Percentiles rank a stretch among this genome's conserved stretches.
phyloP scores from a whole-genome alignment of 1,284 basidiomycete genomes.

The Boletellus deceptivus region DNA sequence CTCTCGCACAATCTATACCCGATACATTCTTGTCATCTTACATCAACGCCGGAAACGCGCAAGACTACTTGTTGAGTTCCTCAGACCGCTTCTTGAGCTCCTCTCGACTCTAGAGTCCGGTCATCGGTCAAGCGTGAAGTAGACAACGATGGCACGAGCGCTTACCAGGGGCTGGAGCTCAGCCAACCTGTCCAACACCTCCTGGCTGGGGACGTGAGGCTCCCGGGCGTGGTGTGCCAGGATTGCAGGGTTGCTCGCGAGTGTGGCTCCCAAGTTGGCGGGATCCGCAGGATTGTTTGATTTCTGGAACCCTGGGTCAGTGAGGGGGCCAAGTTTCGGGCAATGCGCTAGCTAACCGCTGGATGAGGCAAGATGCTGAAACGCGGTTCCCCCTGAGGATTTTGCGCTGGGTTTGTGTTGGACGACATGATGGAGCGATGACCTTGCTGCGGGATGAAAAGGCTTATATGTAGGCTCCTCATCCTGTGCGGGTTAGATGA shows the following conservation, averaged over 20 bases:
- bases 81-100: constrained; percentile 28
- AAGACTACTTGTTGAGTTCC: constrained; percentile 27
- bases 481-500: constrained; percentile 7
- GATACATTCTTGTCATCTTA: no score
- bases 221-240: constrained; percentile 44
- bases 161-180: no score
- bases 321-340: background rate
- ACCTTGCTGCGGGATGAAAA: no score
- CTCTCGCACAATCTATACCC: no score
- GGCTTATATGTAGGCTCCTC: no score
- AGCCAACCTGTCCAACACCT: constrained; percentile 29
- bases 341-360: constrained; percentile 38
- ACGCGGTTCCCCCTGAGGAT: constrained; percentile 28
- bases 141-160: no score
- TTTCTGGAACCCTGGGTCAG: constrained; percentile 34
- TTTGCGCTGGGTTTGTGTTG: constrained; percentile 4
- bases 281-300: constrained; percentile 50
- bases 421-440: constrained; percentile 14
- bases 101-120: constrained; percentile 19
- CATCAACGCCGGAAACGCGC: background rate
- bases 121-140: background rate
- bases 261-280: constrained; percentile 32
- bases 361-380: constrained; percentile 50
- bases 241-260: constrained; percentile 31
- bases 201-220: constrained; percentile 40